phyloP scores from a whole-genome alignment of 176 grass and related monocot species.

The bread wheat (Triticum aestivum) region DNA sequence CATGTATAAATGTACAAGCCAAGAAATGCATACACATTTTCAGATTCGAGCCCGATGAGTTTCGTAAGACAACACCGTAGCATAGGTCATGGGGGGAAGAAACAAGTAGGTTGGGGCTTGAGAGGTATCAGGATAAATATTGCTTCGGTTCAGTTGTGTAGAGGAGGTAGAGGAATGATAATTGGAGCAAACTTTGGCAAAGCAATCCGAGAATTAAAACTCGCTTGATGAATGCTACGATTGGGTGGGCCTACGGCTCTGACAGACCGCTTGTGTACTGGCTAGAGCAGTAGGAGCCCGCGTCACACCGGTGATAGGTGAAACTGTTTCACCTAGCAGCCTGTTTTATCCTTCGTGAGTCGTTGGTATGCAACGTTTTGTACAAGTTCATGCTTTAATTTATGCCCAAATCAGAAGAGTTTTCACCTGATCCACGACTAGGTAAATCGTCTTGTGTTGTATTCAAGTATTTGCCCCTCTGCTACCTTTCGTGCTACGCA shows the following conservation, averaged over 20 bases:
- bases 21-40: neutral
- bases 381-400: no score
- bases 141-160: neutral
- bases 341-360: neutral
- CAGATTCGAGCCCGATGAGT: neutral
- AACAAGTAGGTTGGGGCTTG: neutral
- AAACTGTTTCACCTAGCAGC: neutral
- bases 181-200: neutral
- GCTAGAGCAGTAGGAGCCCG: neutral
- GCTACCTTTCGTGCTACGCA: no score
- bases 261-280: neutral
- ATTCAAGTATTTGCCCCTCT: no score
- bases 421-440: no score
- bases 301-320: no score
- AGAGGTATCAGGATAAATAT: neutral
- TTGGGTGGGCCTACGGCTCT: neutral
- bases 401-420: no score
- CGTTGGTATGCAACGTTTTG: no score
- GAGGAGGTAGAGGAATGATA: neutral
- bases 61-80: neutral
- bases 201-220: neutral
- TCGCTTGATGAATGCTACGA: neutral
- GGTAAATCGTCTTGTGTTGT: no score
- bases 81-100: neutral
- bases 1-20: neutral